Base-by-base conservation (phyloP, 208 protist species). In the Novymonas esmeraldas region DNA sequence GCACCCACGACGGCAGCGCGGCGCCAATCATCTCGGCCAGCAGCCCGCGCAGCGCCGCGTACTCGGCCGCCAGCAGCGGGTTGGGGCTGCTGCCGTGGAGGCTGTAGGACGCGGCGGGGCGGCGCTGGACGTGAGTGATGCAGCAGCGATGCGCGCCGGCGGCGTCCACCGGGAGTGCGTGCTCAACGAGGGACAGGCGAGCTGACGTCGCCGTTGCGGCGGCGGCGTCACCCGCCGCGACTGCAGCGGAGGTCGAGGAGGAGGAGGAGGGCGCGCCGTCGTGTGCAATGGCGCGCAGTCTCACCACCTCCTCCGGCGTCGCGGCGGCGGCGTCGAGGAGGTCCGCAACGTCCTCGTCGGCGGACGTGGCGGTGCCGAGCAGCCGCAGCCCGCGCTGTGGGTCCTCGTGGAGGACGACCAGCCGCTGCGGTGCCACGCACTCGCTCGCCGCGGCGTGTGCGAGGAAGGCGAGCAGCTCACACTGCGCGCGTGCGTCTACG, bases 11-110 rank as follows among this genome's bases (percentile, higher is more conserved):
- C 11, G 90, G 90, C 42, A 95, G 59, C 6, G 64, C 73, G 39
- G 73, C 68, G 1, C 29, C 10, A 6, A 71, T 34, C 31, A 79
- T 72, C 20, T 68, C 67, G 44, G 64, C 73, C 50, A 92, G 42
- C 42, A 89, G 28, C 10, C 26, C 38, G 2, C 72, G 73, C 56
- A 96, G 70, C 34, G 73, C 36, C 1, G 36, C 48, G 41, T 82
- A 93, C 71, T 96, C 87, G 14, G 73, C 75, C 10, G 76, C 54
- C 26, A 92, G 76, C 0, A 96, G 66, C 20, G 90, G 90, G 55
- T 96, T 96, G 6, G 87, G 90, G 50, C 87, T 94, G 56, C 65
- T 78, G 18, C 42, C 59, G 64, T 81, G 75, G 28, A 79, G 39
- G 14, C 42, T 16, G 50, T 84, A 83, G 42, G 24, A 42, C 31